A percentile compares a stretch with the other conserved stretches of the same genome.
phyloP scores from a whole-genome alignment of 2,329 filamentous ascomycete genomes.

The Ploettnerulaceae sp. region DNA sequence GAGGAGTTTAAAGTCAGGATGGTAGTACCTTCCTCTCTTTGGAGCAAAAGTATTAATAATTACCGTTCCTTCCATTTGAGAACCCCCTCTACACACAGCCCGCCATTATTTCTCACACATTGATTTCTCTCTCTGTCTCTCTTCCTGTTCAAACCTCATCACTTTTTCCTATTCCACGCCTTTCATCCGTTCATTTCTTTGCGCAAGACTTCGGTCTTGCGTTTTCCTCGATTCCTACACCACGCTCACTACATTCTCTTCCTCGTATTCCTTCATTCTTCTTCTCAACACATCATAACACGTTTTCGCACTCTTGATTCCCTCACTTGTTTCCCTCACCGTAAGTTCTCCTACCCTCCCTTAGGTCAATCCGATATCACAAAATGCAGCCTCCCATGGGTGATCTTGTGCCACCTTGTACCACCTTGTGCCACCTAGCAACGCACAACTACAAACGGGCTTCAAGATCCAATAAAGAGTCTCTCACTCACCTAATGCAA shows the following conservation, averaged over 20 bases:
- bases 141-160: slow-evolving; percentile 1
- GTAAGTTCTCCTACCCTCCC: slow-evolving; percentile 3
- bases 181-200: slow-evolving; percentile 5
- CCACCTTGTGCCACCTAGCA: slow-evolving; percentile 9
- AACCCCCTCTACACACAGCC: not conserved
- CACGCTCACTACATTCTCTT: slow-evolving; percentile 4
- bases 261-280: not conserved
- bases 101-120: not conserved
- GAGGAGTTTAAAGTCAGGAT: not conserved
- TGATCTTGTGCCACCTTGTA: not conserved
- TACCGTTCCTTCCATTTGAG: not conserved
- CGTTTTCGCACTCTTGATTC: not conserved
- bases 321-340: not conserved
- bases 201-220: slow-evolving; percentile 9
- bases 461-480: not conserved
- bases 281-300: not conserved
- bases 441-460: not conserved
- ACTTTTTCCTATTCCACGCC: slow-evolving; percentile 1
- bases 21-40: not conserved
- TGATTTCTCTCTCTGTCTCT: not conserved
- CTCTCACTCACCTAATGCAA: not conserved
- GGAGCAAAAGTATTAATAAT: not conserved
- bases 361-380: not conserved
- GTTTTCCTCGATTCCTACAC: not conserved
- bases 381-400: slow-evolving; percentile 3